Evolutionary conservation across 495 filamentous ascomycete genomes (phyloP), one percentile per base, ranked within the genome.

Genomic region (Lentithecium fluviatile): DNA sequence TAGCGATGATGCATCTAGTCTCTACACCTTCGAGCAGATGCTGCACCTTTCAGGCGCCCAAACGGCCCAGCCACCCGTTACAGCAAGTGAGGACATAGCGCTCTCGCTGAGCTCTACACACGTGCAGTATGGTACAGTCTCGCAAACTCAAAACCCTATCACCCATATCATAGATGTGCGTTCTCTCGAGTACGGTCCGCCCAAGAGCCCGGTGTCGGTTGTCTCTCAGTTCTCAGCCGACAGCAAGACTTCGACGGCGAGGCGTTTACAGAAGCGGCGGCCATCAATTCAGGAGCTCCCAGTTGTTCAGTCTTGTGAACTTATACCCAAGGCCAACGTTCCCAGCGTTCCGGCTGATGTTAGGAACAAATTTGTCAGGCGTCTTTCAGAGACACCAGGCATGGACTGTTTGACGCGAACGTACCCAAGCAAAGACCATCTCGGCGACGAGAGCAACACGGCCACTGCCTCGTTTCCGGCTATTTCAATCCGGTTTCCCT

Each of bases 21-120:
- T 71, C 6, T 71, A 71, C 59, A 71, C 64, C 0, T 68, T 69
- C 34, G 58, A 69, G n/a, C 45, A 69, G 24, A 70, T 69, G 50
- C 60, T 72, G 21, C 48, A 56, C 26, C 50, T 58, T 54, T 26
- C 60, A 32, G 25, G 34, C 26, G 45, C 65, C 17, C 52, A 58
- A 17, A 60, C 56, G n/a, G 51, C 60, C 52, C 52, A 56, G 13
- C 65, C 65, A 57, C 26, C 60, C 0, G 1, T 59, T 42, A 59
- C 60, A 52, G 49, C 17, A 13, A 23, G 51, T 38, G 29, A 64
- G 25, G 15, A 47, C 23, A 36, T 52, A 29, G 51, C 20, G 8
- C 13, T 26, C 17, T 13, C 24, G 25, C 58, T 52, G 36, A 19
- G 17, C 19, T 57, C 49, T 12, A 45, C 58, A 26, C 52, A 54